Percentiles rank a stretch among this genome's conserved stretches.
These are phyloP conservation scores for Ilyonectria destructans DNA, from an alignment of 2,329 filamentous ascomycete species.

Conservation along the genomic window DNA sequence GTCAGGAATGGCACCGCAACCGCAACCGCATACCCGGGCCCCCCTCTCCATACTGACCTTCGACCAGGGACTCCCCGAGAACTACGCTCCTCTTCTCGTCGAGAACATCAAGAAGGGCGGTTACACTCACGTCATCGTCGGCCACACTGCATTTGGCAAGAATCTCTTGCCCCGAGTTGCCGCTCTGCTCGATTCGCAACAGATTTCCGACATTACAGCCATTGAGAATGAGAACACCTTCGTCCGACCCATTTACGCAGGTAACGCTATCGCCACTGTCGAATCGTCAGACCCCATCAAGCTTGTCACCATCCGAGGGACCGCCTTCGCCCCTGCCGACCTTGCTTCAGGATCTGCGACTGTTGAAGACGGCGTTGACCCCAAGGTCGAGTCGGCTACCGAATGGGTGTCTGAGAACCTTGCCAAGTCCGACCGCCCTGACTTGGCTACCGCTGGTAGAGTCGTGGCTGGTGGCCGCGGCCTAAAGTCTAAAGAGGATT, in stretches of 20 bases:
- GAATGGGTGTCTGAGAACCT: constrained; percentile 97
- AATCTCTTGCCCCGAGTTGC: constrained; percentile 92
- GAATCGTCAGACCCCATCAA: constrained; percentile 91
- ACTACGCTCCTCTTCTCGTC: constrained; percentile 91
- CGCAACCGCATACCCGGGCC: not conserved
- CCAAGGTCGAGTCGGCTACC: constrained; percentile 80
- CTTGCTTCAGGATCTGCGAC: constrained; percentile 81
- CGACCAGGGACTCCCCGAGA: constrained; percentile 87
- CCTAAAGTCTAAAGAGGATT: constrained; percentile 98
- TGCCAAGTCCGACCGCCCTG: constrained; percentile 92
- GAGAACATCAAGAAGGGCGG: constrained; percentile 98
- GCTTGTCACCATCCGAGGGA: constrained; percentile 92
- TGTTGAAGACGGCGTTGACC: constrained; percentile 87
- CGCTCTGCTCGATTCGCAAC: constrained; percentile 91
- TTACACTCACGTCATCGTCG: constrained; percentile 92
- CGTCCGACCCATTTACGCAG: constrained; percentile 96
- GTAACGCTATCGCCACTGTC: constrained; percentile 96
- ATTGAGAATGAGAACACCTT: constrained; percentile 96
- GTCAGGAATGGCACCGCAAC: constrained; percentile 60
- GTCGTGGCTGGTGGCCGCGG: constrained; percentile 96
- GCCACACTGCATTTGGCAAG: constrained; percentile 97
- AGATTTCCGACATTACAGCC: constrained; percentile 91
- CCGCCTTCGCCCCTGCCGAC: constrained; percentile 86
- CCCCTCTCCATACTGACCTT: constrained; percentile 26
- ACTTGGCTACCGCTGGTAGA: constrained; percentile 88